phyloP scores from a whole-genome alignment of 352 stramenopile species.

The Phytophthora ohioensis region DNA sequence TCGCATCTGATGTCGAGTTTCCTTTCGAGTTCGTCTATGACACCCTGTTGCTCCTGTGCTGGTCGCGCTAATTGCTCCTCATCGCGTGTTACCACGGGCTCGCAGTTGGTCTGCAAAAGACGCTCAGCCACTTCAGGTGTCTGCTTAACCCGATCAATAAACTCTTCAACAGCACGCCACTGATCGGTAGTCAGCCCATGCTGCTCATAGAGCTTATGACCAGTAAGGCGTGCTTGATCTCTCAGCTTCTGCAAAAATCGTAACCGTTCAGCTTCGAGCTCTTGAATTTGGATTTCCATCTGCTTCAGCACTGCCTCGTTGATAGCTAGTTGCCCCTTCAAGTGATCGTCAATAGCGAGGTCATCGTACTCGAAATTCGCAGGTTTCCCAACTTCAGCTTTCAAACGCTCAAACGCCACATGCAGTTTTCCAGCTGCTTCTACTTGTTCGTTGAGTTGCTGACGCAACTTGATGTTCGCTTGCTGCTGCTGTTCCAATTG shows the following conservation, averaged over 20 bases:
- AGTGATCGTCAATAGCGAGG: conserved; percentile 53
- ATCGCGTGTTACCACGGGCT: conserved; percentile 1
- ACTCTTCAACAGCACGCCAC: conserved; percentile 66
- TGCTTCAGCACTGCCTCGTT: conserved; percentile 65
- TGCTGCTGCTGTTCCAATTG: conserved; percentile 69
- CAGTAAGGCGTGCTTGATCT: conserved; percentile 59
- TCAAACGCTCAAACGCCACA: conserved; percentile 67
- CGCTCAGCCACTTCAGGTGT: conserved; percentile 64
- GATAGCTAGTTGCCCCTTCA: conserved; percentile 67
- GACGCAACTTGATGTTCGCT: conserved; percentile 63
- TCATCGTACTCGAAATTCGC: conserved; percentile 70
- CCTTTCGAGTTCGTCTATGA: conserved; percentile 24
- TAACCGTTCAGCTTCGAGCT: conserved; percentile 71
- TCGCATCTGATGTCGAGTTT: conserved; percentile 35
- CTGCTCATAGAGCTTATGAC: conserved; percentile 61
- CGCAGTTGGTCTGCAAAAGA: conserved; percentile 29
- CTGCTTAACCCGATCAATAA: conserved; percentile 71
- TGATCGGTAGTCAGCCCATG: conserved; percentile 68
- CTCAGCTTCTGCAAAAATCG: conserved; percentile 63
- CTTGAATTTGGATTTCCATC: conserved; percentile 69
- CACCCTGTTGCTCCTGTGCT: conserved; percentile 19
- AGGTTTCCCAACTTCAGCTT: conserved; percentile 58
- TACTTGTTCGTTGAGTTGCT: conserved; percentile 68
- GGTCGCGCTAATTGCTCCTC: conserved; percentile 6
- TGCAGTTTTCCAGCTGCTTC: conserved; percentile 66